phyloP scores from a whole-genome alignment of 192 early-diverging fungal species.

The Podila epicladia region DNA sequence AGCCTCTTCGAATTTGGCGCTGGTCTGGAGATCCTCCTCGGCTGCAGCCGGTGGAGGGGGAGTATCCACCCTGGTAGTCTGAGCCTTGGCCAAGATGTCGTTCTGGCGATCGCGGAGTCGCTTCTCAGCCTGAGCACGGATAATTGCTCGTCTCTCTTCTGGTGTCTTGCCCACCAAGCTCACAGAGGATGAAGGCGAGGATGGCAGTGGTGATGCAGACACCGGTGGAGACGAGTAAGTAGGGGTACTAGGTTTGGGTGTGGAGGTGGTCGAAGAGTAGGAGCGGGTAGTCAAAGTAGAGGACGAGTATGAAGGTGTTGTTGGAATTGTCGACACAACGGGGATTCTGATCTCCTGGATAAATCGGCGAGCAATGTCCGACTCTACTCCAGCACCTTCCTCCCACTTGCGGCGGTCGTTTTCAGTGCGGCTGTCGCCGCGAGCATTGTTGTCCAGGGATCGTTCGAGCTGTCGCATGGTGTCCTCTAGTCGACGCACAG shows the following conservation, averaged over 20 bases:
- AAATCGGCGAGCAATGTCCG: conserved; percentile 53
- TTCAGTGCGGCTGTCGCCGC: conserved; percentile 39
- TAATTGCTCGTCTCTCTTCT: conserved; percentile 56
- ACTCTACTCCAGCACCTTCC: conserved; percentile 55
- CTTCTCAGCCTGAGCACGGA: conserved; percentile 62
- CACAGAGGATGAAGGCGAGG: conserved; percentile 17
- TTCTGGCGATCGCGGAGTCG: conserved; percentile 58
- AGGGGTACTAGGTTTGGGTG: not conserved
- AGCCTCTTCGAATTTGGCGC: conserved; percentile 58
- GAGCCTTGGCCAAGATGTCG: conserved; percentile 31
- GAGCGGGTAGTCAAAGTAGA: conserved; percentile 6
- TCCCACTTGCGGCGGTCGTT: conserved; percentile 55
- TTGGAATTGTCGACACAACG: not conserved
- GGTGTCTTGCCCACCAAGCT: conserved; percentile 50
- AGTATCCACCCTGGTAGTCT: conserved; percentile 10
- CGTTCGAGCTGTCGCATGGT: conserved; percentile 49
- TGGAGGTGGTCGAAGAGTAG: not conserved
- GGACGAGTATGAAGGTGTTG: conserved; percentile 11
- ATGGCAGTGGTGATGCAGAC: conserved; percentile 1
- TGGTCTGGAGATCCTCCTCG: conserved; percentile 43
- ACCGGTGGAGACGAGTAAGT: conserved; percentile 7
- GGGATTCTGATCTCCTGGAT: conserved; percentile 52
- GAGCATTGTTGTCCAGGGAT: conserved; percentile 36
- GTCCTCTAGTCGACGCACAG: conserved; percentile 54
- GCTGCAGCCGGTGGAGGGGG: conserved; percentile 38